Conservation (phyloP, 1,139 yeast species). For the Candida mesenterica region DNA sequence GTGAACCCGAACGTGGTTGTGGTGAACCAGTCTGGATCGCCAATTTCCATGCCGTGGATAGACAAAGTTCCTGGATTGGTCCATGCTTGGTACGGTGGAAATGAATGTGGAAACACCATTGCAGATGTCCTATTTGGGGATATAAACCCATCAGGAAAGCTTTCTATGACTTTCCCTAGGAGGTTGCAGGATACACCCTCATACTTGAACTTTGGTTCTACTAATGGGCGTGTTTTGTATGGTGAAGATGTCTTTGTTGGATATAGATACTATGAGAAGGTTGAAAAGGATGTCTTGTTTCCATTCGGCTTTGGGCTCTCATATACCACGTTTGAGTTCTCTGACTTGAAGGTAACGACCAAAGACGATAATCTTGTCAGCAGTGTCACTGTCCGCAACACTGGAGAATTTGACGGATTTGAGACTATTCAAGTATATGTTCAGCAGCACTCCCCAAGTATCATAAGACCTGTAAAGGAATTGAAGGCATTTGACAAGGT, state of each 20-base stretch:
- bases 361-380: slow-evolving; percentile 16
- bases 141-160: slow-evolving; percentile 26
- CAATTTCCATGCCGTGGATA: slow-evolving; percentile 62
- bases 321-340: slow-evolving; percentile 44
- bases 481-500: slow-evolving; percentile 56
- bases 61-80: slow-evolving; percentile 45
- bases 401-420: slow-evolving; percentile 41
- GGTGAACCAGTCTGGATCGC: slow-evolving; percentile 63
- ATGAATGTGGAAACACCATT: slow-evolving; percentile 27
- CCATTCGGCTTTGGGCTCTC: slow-evolving; percentile 65
- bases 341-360: slow-evolving; percentile 14
- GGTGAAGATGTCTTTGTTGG: slow-evolving; percentile 61
- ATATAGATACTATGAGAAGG: slow-evolving; percentile 56
- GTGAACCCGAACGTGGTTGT: slow-evolving; percentile 53
- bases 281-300: slow-evolving; percentile 45
- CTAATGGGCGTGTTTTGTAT: slow-evolving; percentile 50
- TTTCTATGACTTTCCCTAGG: slow-evolving; percentile 26
- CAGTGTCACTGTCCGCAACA: slow-evolving; percentile 40
- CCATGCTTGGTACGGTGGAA: slow-evolving; percentile 48
- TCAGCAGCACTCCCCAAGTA: slow-evolving; percentile 34
- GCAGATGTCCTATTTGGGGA: slow-evolving; percentile 31
- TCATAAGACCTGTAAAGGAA: slow-evolving; percentile 56
- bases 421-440: slow-evolving; percentile 52
- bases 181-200: slow-evolving; percentile 24
- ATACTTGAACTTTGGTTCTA: slow-evolving; percentile 17